Evolutionary conservation across 2,329 filamentous ascomycete species (phyloP).

Genomic region (Curvularia verruculosa): DNA sequence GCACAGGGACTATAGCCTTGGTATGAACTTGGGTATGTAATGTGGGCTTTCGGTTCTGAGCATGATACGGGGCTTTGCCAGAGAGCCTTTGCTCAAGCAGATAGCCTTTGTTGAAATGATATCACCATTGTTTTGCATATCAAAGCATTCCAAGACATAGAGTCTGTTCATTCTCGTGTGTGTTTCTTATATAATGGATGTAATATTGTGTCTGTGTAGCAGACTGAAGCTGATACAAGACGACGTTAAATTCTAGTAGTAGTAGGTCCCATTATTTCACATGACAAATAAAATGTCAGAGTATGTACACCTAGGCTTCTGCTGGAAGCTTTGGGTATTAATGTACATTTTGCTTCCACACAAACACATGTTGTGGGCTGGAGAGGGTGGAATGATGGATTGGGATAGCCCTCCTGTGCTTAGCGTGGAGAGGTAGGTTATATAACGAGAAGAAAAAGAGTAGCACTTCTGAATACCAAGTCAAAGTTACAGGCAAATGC

Average conservation of each 20-base stretch:
- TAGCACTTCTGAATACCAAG: too few species aligned
- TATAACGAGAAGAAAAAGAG: too few species aligned
- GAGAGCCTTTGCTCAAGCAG: not conserved
- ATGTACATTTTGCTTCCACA: too few species aligned
- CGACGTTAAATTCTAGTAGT: not conserved
- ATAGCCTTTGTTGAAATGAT: constrained; percentile 3
- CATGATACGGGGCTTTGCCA: not conserved
- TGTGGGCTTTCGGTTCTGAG: not conserved
- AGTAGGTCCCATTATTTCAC: too few species aligned
- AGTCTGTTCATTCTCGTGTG: not conserved
- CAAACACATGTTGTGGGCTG: too few species aligned
- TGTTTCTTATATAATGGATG: not conserved
- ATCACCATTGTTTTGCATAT: not conserved
- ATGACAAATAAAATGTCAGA: too few species aligned
- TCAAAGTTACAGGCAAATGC: not conserved
- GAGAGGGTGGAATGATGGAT: too few species aligned
- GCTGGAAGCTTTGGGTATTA: too few species aligned
- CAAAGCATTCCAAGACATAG: not conserved
- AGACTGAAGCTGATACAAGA: not conserved
- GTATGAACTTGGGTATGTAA: not conserved
- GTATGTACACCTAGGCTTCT: too few species aligned
- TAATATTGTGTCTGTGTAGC: not conserved
- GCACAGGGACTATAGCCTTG: not conserved
- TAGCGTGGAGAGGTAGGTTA: too few species aligned
- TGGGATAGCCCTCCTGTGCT: too few species aligned